Conservation (phyloP, 2,329 filamentous ascomycete genomes). For the Colletotrichum siamense region DNA sequence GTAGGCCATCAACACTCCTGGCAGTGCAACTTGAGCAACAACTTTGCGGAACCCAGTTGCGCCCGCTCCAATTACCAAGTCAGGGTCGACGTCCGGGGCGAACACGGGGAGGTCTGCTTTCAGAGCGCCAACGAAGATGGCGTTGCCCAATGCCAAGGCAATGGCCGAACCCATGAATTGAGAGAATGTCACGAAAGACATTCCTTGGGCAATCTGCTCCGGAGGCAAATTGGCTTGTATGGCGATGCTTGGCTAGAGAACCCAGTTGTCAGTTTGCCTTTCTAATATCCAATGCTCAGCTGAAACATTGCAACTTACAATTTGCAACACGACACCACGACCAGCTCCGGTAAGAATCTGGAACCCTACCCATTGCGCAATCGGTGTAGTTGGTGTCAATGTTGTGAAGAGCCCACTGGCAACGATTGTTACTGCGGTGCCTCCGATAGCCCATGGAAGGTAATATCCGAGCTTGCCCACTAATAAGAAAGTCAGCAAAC, state of each 20-base stretch:
- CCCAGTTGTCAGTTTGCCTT: neutral
- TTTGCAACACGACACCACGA: slow-evolving; percentile 24
- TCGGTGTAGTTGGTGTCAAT: slow-evolving; percentile 12
- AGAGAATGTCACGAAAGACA: slow-evolving; percentile 28
- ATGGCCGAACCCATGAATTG: slow-evolving; percentile 29
- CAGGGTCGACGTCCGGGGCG: slow-evolving; percentile 26
- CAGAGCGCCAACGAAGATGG: slow-evolving; percentile 25
- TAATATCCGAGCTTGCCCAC: slow-evolving; percentile 23
- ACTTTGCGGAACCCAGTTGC: slow-evolving; percentile 42
- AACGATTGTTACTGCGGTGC: slow-evolving; percentile 10
- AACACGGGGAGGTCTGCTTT: neutral
- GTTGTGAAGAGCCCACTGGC: slow-evolving; percentile 21
- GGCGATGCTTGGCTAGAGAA: slow-evolving; percentile 27
- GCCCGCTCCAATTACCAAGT: slow-evolving; percentile 43
- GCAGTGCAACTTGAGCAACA: slow-evolving; percentile 34
- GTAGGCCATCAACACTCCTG: slow-evolving; percentile 45
- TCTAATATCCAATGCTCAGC: neutral
- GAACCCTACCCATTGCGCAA: slow-evolving; percentile 19
- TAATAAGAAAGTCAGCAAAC: neutral
- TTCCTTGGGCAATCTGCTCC: slow-evolving; percentile 27
- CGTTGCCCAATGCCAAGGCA: slow-evolving; percentile 27
- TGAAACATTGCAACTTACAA: slow-evolving; percentile 36
- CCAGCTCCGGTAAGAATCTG: slow-evolving; percentile 22
- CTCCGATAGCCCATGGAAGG: slow-evolving; percentile 18
- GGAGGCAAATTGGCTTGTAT: slow-evolving; percentile 27